Conservation (phyloP, 2,329 filamentous ascomycete genomes). For the Aspergillus candidus region DNA sequence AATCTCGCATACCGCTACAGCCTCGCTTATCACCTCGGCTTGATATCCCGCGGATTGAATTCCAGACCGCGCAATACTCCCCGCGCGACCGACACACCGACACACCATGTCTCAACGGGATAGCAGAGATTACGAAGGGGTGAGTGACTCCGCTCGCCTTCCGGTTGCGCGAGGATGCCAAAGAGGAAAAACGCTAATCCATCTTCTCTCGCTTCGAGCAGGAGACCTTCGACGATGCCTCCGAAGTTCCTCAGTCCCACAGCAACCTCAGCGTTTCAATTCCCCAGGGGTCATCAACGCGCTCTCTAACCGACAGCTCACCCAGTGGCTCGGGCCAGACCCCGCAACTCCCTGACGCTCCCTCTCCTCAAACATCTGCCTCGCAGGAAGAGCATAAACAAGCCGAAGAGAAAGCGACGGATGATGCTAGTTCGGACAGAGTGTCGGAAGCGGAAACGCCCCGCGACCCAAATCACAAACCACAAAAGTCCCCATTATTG, state of each 20-base stretch:
- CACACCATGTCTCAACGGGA: conserved; percentile 35
- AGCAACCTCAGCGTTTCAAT: conserved; percentile 26
- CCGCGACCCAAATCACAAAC: conserved; percentile 23
- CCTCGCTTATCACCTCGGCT: conserved; percentile 1
- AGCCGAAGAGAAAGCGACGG: conserved; percentile 17
- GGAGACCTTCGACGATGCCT: conserved; percentile 80
- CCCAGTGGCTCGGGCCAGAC: conserved; percentile 35
- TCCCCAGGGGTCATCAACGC: conserved; percentile 46
- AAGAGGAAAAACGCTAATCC: conserved; percentile 2
- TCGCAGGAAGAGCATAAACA: conserved; percentile 19
- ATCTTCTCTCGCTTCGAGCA: conserved; percentile 27
- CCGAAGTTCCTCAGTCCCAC: conserved; percentile 37
- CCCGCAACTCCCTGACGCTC: conserved; percentile 30
- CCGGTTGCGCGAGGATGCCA: conserved; percentile 4
- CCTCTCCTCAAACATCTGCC: conserved; percentile 22
- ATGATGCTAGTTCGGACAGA: conserved; percentile 21
- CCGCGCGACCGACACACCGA: not conserved
- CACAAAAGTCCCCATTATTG: conserved; percentile 48
- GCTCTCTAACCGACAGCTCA: conserved; percentile 53
- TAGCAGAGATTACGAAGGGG: conserved; percentile 40
- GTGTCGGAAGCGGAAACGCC: conserved; percentile 29
- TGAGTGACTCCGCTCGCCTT: conserved; percentile 18
- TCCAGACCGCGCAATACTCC: not conserved
- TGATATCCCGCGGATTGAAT: conserved; percentile 1
- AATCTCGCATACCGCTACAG: conserved; percentile 2